Percentiles rank a stretch among this genome's conserved stretches.
These are phyloP conservation scores for Aegilops bicornis DNA, from an alignment of 176 grass and related monocot species.

Conservation along the genomic window DNA sequence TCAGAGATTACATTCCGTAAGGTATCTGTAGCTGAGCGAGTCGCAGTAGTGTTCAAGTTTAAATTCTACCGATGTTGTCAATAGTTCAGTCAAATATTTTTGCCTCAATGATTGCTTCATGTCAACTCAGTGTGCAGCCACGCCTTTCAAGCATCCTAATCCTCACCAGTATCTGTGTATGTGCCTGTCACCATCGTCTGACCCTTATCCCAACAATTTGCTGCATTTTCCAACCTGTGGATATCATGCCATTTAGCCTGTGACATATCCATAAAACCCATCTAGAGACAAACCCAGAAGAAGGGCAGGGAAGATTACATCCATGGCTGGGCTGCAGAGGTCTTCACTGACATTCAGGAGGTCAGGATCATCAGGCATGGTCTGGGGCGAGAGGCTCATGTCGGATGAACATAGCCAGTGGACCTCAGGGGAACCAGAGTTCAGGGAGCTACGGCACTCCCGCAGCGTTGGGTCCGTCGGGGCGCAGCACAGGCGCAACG, in stretches of 20 bases:
- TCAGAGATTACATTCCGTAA: too few species aligned
- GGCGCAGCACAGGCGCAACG: background rate
- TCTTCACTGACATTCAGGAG: constrained; percentile 63
- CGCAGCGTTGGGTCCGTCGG: constrained; percentile 35
- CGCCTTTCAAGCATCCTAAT: constrained; percentile 12
- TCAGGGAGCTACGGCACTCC: constrained; percentile 48
- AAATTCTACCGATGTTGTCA: background rate
- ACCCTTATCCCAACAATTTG: background rate
- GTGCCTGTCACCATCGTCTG: constrained; percentile 29
- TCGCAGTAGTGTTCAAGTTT: background rate
- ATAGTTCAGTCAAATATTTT: background rate
- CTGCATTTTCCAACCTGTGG: background rate
- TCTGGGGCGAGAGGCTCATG: constrained; percentile 65
- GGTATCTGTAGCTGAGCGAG: too few species aligned
- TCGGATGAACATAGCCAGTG: constrained; percentile 23
- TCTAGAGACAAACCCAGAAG: background rate
- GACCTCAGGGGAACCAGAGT: constrained; percentile 14
- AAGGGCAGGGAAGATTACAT: constrained; percentile 23
- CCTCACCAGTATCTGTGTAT: background rate
- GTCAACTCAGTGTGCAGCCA: constrained; percentile 7
- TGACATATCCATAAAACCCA: background rate
- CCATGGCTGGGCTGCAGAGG: constrained; percentile 50
- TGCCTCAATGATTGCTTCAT: constrained; percentile 12
- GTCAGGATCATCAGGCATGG: constrained; percentile 68
- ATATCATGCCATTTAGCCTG: constrained; percentile 10